Evolutionary conservation across 2,329 filamentous ascomycete genomes (phyloP), one percentile per base, ranked within the genome.

Genomic region (Ophiostoma perfectum): DNA sequence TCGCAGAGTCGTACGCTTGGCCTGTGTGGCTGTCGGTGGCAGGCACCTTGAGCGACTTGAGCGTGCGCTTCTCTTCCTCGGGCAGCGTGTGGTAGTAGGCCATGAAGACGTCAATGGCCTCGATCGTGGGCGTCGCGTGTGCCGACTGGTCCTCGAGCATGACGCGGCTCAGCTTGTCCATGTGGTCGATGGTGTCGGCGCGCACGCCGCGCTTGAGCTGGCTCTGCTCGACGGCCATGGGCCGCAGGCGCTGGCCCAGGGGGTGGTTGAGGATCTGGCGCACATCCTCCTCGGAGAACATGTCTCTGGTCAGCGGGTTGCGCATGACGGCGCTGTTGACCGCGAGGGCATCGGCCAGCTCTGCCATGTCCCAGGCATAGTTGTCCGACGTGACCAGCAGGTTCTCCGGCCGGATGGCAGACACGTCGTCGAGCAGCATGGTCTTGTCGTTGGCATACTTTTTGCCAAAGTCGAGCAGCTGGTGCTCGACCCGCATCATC

Each of bases 291-390:
- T 65, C 66, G n/a, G 72, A 69, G 67, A 76, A 76, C 70, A 75
- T 73, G 44, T 72, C 67, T 16, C 69, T 70, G 65, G 74, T 75
- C 41, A 76, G 71, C n/a, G 74, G 75, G 66, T 76, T 75, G 60
- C 75, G 73, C 74, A 76, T 75, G 38, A 76, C 74, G 64, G 74
- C 74, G 52, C 68, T 60, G 66, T 73, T 72, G 67, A 65, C 65
- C 47, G 66, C 60, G 52, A 77, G 72, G 4, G 74, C 72, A 62
- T 75, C 72, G 16, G 73, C 73, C 14, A 77, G 67, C 67, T 74
- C 72, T 70, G 74, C 71, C 68, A 77, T 72, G 49, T 96, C 92
- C 78, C 70, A 72, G 49, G 70, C 71, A 55, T 71, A 72, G 66
- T 70, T 71, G 70, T 72, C 71, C 18, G 68, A 65, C 12, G 70